Base-by-base conservation (phyloP, 2,329 filamentous ascomycete genomes). In the Stagonosporopsis chrysanthemi region DNA sequence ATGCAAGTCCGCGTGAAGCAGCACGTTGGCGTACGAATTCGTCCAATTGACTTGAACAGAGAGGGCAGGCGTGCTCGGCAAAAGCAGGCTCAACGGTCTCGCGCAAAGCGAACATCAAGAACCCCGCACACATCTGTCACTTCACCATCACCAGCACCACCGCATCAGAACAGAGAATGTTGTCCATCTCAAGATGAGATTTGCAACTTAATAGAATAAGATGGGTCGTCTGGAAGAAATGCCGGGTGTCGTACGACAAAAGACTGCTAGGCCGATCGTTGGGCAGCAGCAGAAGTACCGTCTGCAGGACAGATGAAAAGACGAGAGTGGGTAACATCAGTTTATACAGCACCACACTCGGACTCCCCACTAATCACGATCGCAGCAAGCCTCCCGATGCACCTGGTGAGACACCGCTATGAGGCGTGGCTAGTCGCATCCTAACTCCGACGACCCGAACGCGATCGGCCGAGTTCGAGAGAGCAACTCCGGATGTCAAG, bases 301-400 rank as follows among this genome's bases (percentile, higher is more conserved):
- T 44, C 39, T 52, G 44, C 48, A 52, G 22, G 38, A 31, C 24
- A 48, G 33, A 57, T 52, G 54, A 52, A 29, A 57, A 49, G 54
- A 48, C 44, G 19, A 48, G 53, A 52, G 54, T 52, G 54, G 54
- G 54, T 57, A 57, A 52, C 24, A 52, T 44, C 43, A 57, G 38
- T 26, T 23, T 45, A 48, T 40, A 52, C 54, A 48, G 52, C 48
- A 57, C 33, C 48, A 52, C 28, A 47, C 38, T 23, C 23, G 42
- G 31, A 35, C 49, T 52, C 47, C 19, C 42, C 43, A 57, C 48
- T 57, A 52, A 57, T 48, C 43, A 43, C 48, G 54, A 57, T 57
- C 39, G 49, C 54, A 57, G 48, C 48, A 46, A 52, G 54, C 54
- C 48, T 52, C 43, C 53, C 54, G 54, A 52, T 57, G 54, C 43